Evolutionary conservation across 495 filamentous ascomycete genomes (phyloP).

Genomic region (Talaromyces trachyspermus): DNA sequence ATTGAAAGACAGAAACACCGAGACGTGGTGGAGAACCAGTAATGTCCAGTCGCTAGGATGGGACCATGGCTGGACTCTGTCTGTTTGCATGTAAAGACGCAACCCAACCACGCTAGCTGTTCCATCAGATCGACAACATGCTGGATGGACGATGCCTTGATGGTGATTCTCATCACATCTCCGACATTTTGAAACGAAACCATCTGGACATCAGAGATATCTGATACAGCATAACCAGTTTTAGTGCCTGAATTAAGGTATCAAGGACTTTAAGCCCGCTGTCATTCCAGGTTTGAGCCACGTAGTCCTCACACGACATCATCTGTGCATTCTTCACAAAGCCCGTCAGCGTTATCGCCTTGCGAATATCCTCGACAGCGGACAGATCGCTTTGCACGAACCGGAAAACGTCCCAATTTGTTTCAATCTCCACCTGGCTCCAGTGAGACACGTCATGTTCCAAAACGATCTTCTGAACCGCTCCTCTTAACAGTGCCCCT

Average conservation of each 20-base stretch:
- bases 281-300: slow-evolving; percentile 1
- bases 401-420: background rate
- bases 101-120: slow-evolving; percentile 1
- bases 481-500: background rate
- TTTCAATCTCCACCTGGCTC: background rate
- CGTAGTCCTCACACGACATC: slow-evolving; percentile 2
- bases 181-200: background rate
- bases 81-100: background rate
- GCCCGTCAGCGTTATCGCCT: background rate
- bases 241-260: background rate
- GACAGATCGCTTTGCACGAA: background rate
- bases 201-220: background rate
- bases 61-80: background rate
- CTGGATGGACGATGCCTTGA: background rate
- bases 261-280: background rate
- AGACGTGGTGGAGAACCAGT: background rate
- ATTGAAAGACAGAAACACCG: background rate
- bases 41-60: background rate
- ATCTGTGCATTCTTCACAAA: slow-evolving; percentile 3
- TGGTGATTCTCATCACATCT: background rate
- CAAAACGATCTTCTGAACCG: background rate
- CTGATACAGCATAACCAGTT: background rate
- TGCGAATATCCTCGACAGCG: background rate
- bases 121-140: background rate
- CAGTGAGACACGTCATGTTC: background rate